phyloP scores from a whole-genome alignment of 345 rosid species.

The Citrus trifoliata region DNA sequence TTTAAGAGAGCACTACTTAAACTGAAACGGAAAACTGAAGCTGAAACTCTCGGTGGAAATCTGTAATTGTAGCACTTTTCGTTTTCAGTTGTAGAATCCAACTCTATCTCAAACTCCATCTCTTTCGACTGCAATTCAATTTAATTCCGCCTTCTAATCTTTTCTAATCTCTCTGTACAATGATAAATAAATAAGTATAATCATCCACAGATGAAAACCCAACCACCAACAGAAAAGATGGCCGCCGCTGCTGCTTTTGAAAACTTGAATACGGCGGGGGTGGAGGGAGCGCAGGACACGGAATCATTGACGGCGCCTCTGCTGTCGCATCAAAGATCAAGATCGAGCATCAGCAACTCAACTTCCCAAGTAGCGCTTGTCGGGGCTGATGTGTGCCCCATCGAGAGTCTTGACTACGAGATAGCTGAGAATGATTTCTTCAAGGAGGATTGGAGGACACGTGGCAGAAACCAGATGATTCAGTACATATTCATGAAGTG shows the following conservation, averaged over 20 bases:
- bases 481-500: slow-evolving; percentile 84
- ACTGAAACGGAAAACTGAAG: background rate
- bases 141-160: background rate
- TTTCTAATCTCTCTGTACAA: background rate
- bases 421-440: slow-evolving; percentile 84
- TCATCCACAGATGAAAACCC: background rate
- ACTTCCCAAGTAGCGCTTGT: slow-evolving; percentile 94
- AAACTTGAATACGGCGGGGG: background rate
- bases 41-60: too few species aligned
- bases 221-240: background rate
- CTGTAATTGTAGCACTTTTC: background rate
- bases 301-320: slow-evolving; percentile 54
- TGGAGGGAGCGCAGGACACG: slow-evolving; percentile 15
- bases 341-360: slow-evolving; percentile 56
- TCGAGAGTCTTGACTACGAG: slow-evolving; percentile 95
- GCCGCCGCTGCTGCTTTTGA: background rate
- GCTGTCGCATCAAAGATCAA: slow-evolving; percentile 46
- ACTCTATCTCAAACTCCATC: background rate
- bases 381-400: slow-evolving; percentile 72
- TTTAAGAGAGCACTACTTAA: too few species aligned
- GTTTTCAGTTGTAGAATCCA: background rate
- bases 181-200: too few species aligned
- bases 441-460: slow-evolving; percentile 89
- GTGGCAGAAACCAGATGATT: slow-evolving; percentile 55
- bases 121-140: background rate